Conservation (phyloP, 1,284 basidiomycete genomes). For the Irpex lacteus region DNA sequence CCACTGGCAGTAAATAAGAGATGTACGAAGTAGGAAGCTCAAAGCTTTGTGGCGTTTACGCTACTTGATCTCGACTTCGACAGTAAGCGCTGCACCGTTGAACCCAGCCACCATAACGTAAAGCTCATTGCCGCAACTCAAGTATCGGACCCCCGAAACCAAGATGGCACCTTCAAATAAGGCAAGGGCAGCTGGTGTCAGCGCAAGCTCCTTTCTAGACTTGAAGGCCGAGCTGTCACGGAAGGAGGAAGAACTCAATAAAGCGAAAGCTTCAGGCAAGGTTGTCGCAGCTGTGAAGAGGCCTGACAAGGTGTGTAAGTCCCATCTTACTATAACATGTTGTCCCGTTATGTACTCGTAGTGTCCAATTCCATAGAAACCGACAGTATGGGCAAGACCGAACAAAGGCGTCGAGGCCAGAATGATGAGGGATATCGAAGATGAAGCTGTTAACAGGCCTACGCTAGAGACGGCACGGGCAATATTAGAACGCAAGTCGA, state of each 20-base stretch:
- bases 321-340: not conserved
- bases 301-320: slow-evolving; percentile 56
- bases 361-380: slow-evolving; percentile 47
- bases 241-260: slow-evolving; percentile 59
- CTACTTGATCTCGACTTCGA: too few species aligned
- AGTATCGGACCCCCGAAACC: not conserved
- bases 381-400: slow-evolving; percentile 64
- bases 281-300: slow-evolving; percentile 55
- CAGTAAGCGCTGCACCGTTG: not conserved
- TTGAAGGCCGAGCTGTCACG: slow-evolving; percentile 72
- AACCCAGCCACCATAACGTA: not conserved
- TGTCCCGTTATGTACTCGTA: not conserved
- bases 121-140: not conserved
- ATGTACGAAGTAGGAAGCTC: too few species aligned
- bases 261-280: slow-evolving; percentile 57
- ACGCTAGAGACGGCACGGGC: slow-evolving; percentile 68
- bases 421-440: slow-evolving; percentile 61
- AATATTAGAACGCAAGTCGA: slow-evolving; percentile 76
- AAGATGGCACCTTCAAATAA: slow-evolving; percentile 32
- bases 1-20: too few species aligned
- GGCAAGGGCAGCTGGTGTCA: slow-evolving; percentile 66
- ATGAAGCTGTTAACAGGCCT: slow-evolving; percentile 62
- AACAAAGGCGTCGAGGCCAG: slow-evolving; percentile 70
- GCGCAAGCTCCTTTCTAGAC: slow-evolving; percentile 70
- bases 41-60: too few species aligned